Conservation (phyloP, 2,329 filamentous ascomycete genomes). For the Venturia nashicola region DNA sequence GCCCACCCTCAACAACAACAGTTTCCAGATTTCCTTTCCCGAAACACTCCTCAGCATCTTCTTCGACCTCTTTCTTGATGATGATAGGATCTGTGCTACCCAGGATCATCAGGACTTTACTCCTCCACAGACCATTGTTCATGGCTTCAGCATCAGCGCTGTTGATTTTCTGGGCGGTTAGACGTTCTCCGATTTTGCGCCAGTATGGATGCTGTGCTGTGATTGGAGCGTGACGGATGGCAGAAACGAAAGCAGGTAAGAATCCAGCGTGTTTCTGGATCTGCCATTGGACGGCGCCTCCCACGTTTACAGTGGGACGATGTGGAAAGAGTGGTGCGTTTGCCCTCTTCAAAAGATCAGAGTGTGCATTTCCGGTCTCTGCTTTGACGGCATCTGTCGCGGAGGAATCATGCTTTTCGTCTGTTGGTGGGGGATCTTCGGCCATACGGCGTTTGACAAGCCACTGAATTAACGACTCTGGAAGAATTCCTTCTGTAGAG, state of each 20-base stretch:
- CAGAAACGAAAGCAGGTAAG: constrained; percentile 56
- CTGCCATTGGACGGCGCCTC: constrained; percentile 58
- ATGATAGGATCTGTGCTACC: constrained; percentile 57
- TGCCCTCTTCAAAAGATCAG: not conserved
- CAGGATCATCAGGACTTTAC: constrained; percentile 52
- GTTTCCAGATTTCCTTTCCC: constrained; percentile 47
- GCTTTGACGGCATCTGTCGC: not conserved
- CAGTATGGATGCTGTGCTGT: constrained; percentile 52
- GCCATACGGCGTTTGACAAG: constrained; percentile 2
- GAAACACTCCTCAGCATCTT: constrained; percentile 47
- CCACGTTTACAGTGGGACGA: constrained; percentile 43
- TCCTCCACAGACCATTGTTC: constrained; percentile 25
- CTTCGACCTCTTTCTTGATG: constrained; percentile 48
- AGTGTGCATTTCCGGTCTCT: constrained; percentile 1
- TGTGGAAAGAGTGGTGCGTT: constrained; percentile 33
- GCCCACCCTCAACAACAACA: constrained; percentile 48
- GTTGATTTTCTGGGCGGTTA: constrained; percentile 30
- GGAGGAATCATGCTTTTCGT: not conserved
- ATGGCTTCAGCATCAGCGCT: constrained; percentile 16
- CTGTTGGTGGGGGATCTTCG: not conserved
- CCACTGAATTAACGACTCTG: constrained; percentile 1
- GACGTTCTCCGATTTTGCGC: constrained; percentile 40
- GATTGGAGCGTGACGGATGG: constrained; percentile 58
- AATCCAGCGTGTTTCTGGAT: constrained; percentile 54
- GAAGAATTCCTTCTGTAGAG: constrained; percentile 25